Base-by-base conservation (phyloP, 495 filamentous ascomycete genomes). In the Aspergillus nanangensis region DNA sequence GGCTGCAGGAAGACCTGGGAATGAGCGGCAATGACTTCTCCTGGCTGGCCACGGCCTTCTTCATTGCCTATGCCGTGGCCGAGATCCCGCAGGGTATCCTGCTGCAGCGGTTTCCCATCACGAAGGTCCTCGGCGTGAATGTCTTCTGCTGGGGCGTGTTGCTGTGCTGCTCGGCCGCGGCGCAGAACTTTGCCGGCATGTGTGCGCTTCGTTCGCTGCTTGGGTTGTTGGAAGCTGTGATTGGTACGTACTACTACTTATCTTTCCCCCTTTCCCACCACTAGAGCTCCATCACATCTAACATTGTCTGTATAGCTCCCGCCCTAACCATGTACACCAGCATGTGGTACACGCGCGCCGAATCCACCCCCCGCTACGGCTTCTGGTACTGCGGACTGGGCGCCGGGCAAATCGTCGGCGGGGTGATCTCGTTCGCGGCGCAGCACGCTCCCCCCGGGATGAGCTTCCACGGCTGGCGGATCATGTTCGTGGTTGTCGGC, bases 361-460 rank as follows among this genome's bases (percentile, higher is more conserved):
- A 87, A 54, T 76, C 82, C 47, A 77, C 80, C 0, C 63, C 79
- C 2, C 67, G 84, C 11, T 82, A 84, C 17, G 76, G 75, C 3
- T 67, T 80, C 11, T 87, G 83, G 83, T 87, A 83, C 56, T 73
- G 72, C 18, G 82, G 80, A 4, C 71, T 84, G 24, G 84, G 82
- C 0, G 44, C 76, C 8, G 83, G 78, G 1, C 84, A 81, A 37
- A 84, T 86, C 11, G 42, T 82, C 35, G 83, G 82, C 0, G 77
- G 80, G 1, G 48, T 81, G 10, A 55, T 86, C 13, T 83, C 79
- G 0, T 86, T 75, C 31, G 81, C 65, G 13, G 81, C 81, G 49
- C 82, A 85, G 60, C 75, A 82, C 41, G 66, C 82, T 5, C 45
- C 57, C 10, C 18, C 50, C 3, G 24, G 20, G 1, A 15, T 48